phyloP scores from a whole-genome alignment of 768 basidiomycete genomes.

The Pisolithus orientalis region DNA sequence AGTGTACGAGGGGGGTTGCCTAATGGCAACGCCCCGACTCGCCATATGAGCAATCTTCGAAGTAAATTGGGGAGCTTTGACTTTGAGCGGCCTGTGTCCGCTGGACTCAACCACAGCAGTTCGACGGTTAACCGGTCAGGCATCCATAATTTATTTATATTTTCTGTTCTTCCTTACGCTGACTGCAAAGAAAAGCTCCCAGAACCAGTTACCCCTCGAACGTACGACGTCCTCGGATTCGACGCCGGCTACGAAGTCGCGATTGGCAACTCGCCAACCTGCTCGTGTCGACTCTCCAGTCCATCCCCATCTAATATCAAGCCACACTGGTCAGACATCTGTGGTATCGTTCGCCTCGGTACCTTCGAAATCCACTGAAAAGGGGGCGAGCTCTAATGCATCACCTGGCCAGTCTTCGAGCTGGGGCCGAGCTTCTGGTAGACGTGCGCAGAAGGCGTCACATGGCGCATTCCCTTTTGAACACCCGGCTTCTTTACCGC shows the following conservation, averaged over 20 bases:
- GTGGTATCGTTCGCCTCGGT: slow-evolving; percentile 31
- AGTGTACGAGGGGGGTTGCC: slow-evolving; percentile 16
- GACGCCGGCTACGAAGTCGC: slow-evolving; percentile 10
- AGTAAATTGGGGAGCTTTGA: slow-evolving; percentile 71
- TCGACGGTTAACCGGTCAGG: slow-evolving; percentile 21
- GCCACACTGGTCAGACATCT: slow-evolving; percentile 31
- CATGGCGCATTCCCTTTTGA: slow-evolving; percentile 68
- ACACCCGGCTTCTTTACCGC: slow-evolving; percentile 53
- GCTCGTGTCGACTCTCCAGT: slow-evolving; percentile 16
- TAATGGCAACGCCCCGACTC: slow-evolving; percentile 6
- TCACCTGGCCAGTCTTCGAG: slow-evolving; percentile 45
- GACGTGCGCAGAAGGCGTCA: slow-evolving; percentile 32
- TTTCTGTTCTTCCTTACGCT: slow-evolving; percentile 1
- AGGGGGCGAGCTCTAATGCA: slow-evolving; percentile 11
- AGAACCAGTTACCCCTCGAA: slow-evolving; percentile 14
- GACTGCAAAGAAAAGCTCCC: slow-evolving; percentile 2
- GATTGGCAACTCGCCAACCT: slow-evolving; percentile 3
- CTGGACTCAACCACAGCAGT: slow-evolving; percentile 22
- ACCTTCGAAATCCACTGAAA: slow-evolving; percentile 35
- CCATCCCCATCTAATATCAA: slow-evolving; percentile 25
- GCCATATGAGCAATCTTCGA: slow-evolving; percentile 33
- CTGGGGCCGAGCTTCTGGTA: slow-evolving; percentile 49
- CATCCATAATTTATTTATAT: slow-evolving; percentile 2
- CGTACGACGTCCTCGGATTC: slow-evolving; percentile 24
- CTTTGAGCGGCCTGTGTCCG: slow-evolving; percentile 58